A percentile compares a stretch with the other conserved stretches of the same genome.
phyloP scores from a whole-genome alignment of 805 yeast genomes.

The Ogataea chonburiensis region DNA sequence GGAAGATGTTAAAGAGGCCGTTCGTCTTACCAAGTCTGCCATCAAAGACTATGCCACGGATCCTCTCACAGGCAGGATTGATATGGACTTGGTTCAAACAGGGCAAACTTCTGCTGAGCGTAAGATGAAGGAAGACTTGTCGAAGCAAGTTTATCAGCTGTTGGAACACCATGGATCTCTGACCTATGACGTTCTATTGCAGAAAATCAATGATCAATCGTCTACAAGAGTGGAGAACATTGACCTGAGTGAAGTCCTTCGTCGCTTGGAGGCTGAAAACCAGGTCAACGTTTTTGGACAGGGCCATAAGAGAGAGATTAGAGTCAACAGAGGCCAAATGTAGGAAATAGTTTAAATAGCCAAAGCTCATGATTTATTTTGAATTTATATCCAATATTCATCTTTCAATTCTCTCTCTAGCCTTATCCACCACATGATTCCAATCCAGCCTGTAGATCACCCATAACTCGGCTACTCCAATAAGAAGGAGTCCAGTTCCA shows the following conservation, averaged over 20 bases:
- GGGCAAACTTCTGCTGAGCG: slow-evolving; percentile 91
- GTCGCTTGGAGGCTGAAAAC: slow-evolving; percentile 70
- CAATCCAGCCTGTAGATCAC: slow-evolving; percentile 52
- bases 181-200: slow-evolving; percentile 56
- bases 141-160: slow-evolving; percentile 55
- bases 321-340: slow-evolving; percentile 20
- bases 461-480: slow-evolving; percentile 48
- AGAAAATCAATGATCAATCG: slow-evolving; percentile 63
- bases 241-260: slow-evolving; percentile 67
- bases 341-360: slow-evolving; percentile 2
- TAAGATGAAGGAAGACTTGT: slow-evolving; percentile 68
- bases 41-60: slow-evolving; percentile 98
- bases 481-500: slow-evolving; percentile 59
- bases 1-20: slow-evolving; percentile 89
- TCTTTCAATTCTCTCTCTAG: slow-evolving; percentile 20
- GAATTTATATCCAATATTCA: too few species aligned
- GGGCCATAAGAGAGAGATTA: slow-evolving; percentile 62
- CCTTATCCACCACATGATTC: slow-evolving; percentile 43
- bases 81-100: slow-evolving; percentile 95
- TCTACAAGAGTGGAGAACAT: slow-evolving; percentile 63
- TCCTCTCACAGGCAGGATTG: slow-evolving; percentile 94
- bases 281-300: slow-evolving; percentile 69
- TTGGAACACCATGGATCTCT: slow-evolving; percentile 53
- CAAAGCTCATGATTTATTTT: slow-evolving; percentile 1
- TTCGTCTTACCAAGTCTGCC: slow-evolving; percentile 87